phyloP scores from a whole-genome alignment of 1,139 yeast species.

The Scheffersomyces cryptocercus region DNA sequence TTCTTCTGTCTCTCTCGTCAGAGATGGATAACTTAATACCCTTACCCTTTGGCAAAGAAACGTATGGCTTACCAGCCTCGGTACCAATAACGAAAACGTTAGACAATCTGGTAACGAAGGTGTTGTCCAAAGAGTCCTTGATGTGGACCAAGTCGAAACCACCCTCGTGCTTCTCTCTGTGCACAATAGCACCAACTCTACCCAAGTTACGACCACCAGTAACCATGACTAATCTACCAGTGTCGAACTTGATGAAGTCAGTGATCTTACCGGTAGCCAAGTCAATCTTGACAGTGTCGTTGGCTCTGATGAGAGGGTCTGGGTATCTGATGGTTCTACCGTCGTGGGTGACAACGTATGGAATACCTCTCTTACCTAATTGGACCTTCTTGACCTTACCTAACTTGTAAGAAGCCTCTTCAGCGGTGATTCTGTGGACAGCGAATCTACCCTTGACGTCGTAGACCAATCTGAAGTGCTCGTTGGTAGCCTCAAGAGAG shows the following conservation, averaged over 20 bases:
- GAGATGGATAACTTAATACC: constrained; percentile 97
- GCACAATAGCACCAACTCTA: constrained; percentile 96
- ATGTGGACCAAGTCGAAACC: constrained; percentile 99
- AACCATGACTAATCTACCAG: constrained; percentile 95
- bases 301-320: constrained; percentile 93
- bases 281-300: constrained; percentile 97
- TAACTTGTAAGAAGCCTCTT: constrained; percentile 97
- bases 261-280: constrained; percentile 93
- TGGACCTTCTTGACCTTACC: constrained; percentile 97
- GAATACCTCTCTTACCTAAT: constrained; percentile 97
- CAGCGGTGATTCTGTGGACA: constrained; percentile 98
- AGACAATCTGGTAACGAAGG: constrained; percentile 95
- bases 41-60: constrained; percentile 99
- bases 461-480: constrained; percentile 97
- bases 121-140: constrained; percentile 96
- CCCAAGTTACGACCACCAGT: constrained; percentile 99
- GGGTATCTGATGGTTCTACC: constrained; percentile 99
- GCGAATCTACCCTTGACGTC: constrained; percentile 99
- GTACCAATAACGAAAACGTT: constrained; percentile 95
- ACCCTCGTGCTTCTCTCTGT: constrained; percentile 99
- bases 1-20: constrained; percentile 99
- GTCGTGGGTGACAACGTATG: constrained; percentile 98
- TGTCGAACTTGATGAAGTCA: constrained; percentile 90
- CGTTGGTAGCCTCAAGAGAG: constrained; percentile 95
- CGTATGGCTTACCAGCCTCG: constrained; percentile 95